Evolutionary conservation across 1,284 basidiomycete genomes (phyloP).

Genomic region (Leccinum griseonigrum): DNA sequence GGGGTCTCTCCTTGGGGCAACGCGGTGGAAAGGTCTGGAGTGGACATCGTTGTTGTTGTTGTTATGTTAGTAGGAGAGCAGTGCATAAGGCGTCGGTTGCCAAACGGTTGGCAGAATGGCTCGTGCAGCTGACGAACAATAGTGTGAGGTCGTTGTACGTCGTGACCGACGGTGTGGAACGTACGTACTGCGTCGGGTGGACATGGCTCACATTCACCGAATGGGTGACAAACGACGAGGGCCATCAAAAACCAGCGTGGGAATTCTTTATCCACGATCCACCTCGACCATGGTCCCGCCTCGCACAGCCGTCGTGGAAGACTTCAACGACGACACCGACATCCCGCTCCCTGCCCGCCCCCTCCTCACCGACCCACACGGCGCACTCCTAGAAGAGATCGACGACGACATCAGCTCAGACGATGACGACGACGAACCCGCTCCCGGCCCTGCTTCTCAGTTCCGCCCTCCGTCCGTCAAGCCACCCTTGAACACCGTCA

Average conservation of each 20-base stretch:
- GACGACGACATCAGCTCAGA: constrained; percentile 27
- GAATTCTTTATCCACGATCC: constrained; percentile 15
- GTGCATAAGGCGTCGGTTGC: constrained; percentile 83
- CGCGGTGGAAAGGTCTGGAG: constrained; percentile 12
- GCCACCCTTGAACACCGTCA: constrained; percentile 42
- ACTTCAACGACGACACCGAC: constrained; percentile 90
- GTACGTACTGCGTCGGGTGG: constrained; percentile 70
- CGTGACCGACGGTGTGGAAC: constrained; percentile 29
- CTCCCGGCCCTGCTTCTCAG: constrained; percentile 51
- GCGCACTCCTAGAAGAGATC: constrained; percentile 78
- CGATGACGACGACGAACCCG: constrained; percentile 37
- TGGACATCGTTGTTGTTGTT: constrained; percentile 13
- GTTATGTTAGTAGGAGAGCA: constrained; percentile 49
- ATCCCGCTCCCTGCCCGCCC: constrained; percentile 66
- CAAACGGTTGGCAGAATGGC: constrained; percentile 90
- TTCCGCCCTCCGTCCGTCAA: constrained; percentile 33
- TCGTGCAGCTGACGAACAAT: constrained; percentile 58
- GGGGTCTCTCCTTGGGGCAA: constrained; percentile 61
- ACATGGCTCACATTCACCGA: constrained; percentile 82
- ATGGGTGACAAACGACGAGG: constrained; percentile 56
- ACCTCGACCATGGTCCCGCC: constrained; percentile 52
- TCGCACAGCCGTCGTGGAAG: constrained; percentile 59
- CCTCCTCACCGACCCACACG: constrained; percentile 62
- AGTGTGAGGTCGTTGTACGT: constrained; percentile 9
- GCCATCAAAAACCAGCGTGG: constrained; percentile 26